phyloP scores from a whole-genome alignment of 352 stramenopile species.

The Albugo laibachii region DNA sequence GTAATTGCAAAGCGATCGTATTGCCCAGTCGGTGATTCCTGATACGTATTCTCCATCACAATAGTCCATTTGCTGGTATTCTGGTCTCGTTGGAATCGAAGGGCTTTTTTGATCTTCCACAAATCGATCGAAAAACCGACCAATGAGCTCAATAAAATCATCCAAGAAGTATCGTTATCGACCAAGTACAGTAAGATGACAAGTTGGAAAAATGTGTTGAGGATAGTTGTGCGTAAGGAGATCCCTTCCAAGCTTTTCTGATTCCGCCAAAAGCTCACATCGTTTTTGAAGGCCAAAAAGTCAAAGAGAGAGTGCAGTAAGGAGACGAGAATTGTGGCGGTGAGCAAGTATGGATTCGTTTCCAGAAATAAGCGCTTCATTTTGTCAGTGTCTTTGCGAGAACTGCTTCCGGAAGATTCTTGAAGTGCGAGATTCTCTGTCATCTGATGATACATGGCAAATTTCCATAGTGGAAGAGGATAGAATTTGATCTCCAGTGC shows the following conservation, averaged over 20 bases:
- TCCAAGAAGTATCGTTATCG: conserved; percentile 92
- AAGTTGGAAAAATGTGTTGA: conserved; percentile 94
- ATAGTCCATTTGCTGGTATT: conserved; percentile 61
- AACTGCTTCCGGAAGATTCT: conserved; percentile 81
- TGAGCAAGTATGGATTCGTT: conserved; percentile 93
- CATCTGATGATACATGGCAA: conserved; percentile 86
- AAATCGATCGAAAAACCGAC: conserved; percentile 73
- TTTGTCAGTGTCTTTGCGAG: conserved; percentile 74
- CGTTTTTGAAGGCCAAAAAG: conserved; percentile 97
- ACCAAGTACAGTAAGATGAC: conserved; percentile 96
- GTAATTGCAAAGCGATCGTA: conserved; percentile 70
- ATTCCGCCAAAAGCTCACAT: conserved; percentile 97
- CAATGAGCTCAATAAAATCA: conserved; percentile 83
- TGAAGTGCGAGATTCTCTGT: conserved; percentile 85
- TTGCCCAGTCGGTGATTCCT: conserved; percentile 52
- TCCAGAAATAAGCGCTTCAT: conserved; percentile 94
- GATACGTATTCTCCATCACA: conserved; percentile 68
- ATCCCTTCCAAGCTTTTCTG: conserved; percentile 94
- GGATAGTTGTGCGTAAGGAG: conserved; percentile 83
- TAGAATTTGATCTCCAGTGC: conserved; percentile 78
- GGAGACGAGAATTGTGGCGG: conserved; percentile 87
- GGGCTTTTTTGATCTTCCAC: conserved; percentile 89
- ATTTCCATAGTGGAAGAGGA: conserved; percentile 77
- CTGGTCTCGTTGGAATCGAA: conserved; percentile 62
- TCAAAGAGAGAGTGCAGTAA: conserved; percentile 97